Evolutionary conservation across 2,329 filamentous ascomycete genomes (phyloP), one percentile per base, ranked within the genome.

Genomic region (Alternaria rosae): DNA sequence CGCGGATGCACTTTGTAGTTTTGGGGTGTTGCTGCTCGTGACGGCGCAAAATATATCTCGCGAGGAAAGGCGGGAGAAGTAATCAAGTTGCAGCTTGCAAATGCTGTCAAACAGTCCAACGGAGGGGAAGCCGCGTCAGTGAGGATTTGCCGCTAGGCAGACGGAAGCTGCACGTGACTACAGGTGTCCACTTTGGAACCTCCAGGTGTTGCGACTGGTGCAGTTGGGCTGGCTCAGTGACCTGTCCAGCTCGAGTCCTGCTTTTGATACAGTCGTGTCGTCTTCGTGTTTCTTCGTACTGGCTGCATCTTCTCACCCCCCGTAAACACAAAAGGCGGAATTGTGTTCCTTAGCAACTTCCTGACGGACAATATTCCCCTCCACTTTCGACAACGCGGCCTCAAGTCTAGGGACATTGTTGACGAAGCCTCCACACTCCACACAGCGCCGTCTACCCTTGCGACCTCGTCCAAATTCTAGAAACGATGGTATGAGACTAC

Each of bases 401-500:
- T 52, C 54, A 54, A 48, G 44, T 50, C 41, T 12, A 50, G 43
- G 30, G 47, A 23, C 56, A 32, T 25, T 56, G 44, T 43, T 32
- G n/a, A 58, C 54, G 9, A 54, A 56, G 21, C 47, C 45, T 44
- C 8, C 11, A 30, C 17, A 13, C 11, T 35, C 30, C 15, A 30
- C n/a, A 35, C 32, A 45, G 15, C 28, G 12, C 12, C n/a, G 7
- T 1, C 6, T 9, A 32, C 26, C 8, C 28, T 6, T 41, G 48
- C 21, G 52, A n/a, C n/a, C 26, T n/a, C 59, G 65, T 66, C 58
- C 67, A 56, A 57, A 54, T 20, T 15, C n/a, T 35, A 20, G 17
- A 26, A 20, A 71, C 45, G 44, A 79, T 79, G 77, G 77, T 79
- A 75, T 57, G 58, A n/a, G 26, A 30, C 52, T 15, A 45, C 35